phyloP scores from a whole-genome alignment of 345 rosid genomes.

The Populus alba region DNA sequence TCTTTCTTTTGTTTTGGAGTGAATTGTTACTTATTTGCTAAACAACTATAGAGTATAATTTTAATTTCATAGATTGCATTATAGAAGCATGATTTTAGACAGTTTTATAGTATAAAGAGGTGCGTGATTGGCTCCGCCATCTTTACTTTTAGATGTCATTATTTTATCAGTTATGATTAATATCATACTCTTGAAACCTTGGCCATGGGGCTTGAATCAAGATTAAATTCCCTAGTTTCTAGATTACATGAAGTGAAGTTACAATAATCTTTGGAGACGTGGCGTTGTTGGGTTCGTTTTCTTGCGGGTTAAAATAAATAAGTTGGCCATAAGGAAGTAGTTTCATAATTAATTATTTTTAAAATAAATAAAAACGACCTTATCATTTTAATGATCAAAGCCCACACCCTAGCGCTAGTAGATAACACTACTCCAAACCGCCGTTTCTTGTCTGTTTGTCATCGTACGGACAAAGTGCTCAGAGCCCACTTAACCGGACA shows the following conservation, averaged over 20 bases:
- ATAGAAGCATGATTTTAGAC: slow-evolving; percentile 30
- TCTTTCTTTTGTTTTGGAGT: no score
- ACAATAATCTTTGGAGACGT: slow-evolving; percentile 33
- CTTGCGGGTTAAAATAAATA: slow-evolving; percentile 31
- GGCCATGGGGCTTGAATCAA: slow-evolving; percentile 69
- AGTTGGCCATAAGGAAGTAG: slow-evolving; percentile 41
- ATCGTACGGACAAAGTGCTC: slow-evolving; percentile 34
- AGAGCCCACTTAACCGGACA: slow-evolving; percentile 36
- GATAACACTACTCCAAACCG: not conserved
- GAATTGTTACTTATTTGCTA: not conserved
- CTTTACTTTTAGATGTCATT: slow-evolving; percentile 23
- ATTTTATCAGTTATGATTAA: slow-evolving; percentile 19
- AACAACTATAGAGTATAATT: not conserved
- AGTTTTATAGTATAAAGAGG: slow-evolving; percentile 24
- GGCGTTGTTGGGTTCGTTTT: slow-evolving; percentile 35
- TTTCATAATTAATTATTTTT: not conserved
- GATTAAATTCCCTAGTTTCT: slow-evolving; percentile 31
- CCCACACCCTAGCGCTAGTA: not conserved
- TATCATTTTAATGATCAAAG: slow-evolving; percentile 5
- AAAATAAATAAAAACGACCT: slow-evolving; percentile 2
- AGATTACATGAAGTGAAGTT: slow-evolving; percentile 19
- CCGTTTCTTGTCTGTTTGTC: slow-evolving; percentile 9
- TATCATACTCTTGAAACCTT: slow-evolving; percentile 41
- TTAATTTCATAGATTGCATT: slow-evolving; percentile 20
- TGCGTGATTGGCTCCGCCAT: slow-evolving; percentile 81